Conservation (phyloP, 2,329 filamentous ascomycete species). For the Fusarium acutatum region DNA sequence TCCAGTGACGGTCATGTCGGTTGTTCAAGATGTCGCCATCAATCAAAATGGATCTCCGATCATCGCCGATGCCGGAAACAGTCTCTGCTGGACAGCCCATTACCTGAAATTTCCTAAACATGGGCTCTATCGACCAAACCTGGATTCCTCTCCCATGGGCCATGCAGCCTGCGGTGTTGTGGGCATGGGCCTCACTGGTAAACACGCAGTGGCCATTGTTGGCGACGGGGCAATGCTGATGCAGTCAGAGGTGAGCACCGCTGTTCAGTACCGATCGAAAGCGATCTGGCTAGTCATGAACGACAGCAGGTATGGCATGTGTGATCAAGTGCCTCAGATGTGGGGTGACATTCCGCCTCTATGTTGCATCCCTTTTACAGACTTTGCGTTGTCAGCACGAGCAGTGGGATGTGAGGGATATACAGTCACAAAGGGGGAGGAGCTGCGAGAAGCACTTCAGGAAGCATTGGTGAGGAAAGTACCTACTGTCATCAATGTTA, state of each 20-base stretch:
- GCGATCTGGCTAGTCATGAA: not conserved
- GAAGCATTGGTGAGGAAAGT: not conserved
- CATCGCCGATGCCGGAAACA: not conserved
- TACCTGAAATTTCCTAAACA: not conserved
- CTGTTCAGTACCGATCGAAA: not conserved
- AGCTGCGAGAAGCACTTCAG: not conserved
- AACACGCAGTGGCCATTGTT: not conserved
- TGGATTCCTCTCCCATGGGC: not conserved
- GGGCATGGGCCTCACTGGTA: not conserved
- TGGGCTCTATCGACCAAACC: not conserved
- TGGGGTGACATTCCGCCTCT: not conserved
- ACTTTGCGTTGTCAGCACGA: not conserved
- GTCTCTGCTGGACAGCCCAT: not conserved
- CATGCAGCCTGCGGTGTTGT: not conserved
- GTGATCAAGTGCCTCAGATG: not conserved
- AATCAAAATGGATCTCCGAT: not conserved
- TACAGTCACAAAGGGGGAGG: not conserved
- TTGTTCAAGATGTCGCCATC: not conserved
- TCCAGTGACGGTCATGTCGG: not conserved
- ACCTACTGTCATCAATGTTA: not conserved
- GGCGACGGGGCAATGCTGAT: not conserved
- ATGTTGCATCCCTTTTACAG: not conserved
- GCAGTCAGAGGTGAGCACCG: not conserved
- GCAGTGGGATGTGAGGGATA: not conserved
- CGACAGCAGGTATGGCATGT: not conserved